Conservation (phyloP, 805 yeast species). For the Metschnikowia hibisci region DNA sequence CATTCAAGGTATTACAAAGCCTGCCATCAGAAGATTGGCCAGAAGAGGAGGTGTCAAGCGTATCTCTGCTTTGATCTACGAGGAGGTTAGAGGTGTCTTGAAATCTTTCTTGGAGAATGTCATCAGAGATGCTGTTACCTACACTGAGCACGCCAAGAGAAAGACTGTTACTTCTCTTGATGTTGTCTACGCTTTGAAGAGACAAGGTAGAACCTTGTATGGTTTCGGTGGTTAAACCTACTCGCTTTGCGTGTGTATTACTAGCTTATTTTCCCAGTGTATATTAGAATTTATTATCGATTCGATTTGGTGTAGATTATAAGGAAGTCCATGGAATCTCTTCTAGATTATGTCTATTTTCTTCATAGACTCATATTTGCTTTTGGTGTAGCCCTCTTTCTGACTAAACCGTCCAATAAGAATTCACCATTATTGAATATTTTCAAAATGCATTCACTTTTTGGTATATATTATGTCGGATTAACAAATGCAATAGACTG, state of each 20-base stretch:
- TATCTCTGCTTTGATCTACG: constrained; percentile 97
- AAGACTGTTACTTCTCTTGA: constrained; percentile 98
- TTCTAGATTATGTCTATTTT: too few relatives aligned
- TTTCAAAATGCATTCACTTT: not conserved
- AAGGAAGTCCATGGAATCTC: too few relatives aligned
- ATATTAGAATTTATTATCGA: constrained; percentile 22
- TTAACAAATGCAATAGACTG: not conserved
- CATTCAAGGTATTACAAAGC: constrained; percentile 99
- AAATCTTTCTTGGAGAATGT: constrained; percentile 95
- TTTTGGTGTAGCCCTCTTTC: too few relatives aligned
- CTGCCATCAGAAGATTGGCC: constrained; percentile 99
- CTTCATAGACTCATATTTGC: too few relatives aligned
- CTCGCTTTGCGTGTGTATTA: constrained; percentile 14
- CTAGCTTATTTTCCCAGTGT: constrained; percentile 21
- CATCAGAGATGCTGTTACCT: constrained; percentile 98
- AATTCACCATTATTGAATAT: too few relatives aligned
- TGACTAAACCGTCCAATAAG: too few relatives aligned
- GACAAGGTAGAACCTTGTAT: constrained; percentile 99
- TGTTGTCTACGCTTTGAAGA: constrained; percentile 98
- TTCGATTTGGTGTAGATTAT: constrained; percentile 6
- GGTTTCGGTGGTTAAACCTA: constrained; percentile 92
- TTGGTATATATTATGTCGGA: not conserved
- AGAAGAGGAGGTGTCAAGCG: constrained; percentile 99
- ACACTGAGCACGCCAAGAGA: constrained; percentile 99
- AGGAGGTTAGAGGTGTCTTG: constrained; percentile 96